A percentile compares a stretch with the other conserved stretches of the same genome.
Conservation (phyloP, 331 rosid genomes). For the Rhamnella rubrinervis region DNA sequence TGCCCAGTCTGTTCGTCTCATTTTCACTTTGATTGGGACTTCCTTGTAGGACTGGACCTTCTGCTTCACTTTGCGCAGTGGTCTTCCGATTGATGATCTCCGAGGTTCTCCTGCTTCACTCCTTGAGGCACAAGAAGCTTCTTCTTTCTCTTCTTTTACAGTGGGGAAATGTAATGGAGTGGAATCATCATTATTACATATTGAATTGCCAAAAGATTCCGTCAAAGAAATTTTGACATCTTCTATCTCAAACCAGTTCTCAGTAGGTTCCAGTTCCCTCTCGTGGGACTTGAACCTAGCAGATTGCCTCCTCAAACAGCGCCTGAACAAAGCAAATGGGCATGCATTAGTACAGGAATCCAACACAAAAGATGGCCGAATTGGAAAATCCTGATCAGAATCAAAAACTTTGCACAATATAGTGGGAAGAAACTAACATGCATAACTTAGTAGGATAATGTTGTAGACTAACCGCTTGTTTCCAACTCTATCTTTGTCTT, state of each 20-base stretch:
- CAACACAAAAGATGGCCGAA: too few relatives aligned
- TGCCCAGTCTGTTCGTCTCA: slow-evolving; percentile 56
- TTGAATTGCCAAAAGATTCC: slow-evolving; percentile 10
- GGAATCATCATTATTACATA: background rate
- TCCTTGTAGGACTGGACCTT: slow-evolving; percentile 73
- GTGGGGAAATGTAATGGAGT: slow-evolving; percentile 17
- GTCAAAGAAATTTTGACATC: slow-evolving; percentile 36
- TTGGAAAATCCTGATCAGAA: too few relatives aligned
- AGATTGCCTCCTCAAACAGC: slow-evolving; percentile 64
- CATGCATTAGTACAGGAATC: background rate
- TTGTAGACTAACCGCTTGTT: slow-evolving; percentile 56
- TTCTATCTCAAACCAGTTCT: slow-evolving; percentile 63
- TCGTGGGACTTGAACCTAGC: slow-evolving; percentile 41
- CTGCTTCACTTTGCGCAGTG: slow-evolving; percentile 53
- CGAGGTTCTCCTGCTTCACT: slow-evolving; percentile 30
- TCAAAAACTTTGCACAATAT: too few relatives aligned
- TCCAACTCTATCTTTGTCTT: slow-evolving; percentile 52
- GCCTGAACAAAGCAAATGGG: slow-evolving; percentile 32
- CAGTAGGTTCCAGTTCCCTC: slow-evolving; percentile 31
- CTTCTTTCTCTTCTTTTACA: slow-evolving; percentile 28
- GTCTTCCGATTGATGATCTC: slow-evolving; percentile 68
- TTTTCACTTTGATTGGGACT: slow-evolving; percentile 47
- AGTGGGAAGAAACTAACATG: too few relatives aligned
- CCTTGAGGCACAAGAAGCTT: slow-evolving; percentile 20
- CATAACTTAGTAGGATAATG: background rate